These are phyloP conservation scores for Cladosporium cucumerinum DNA, from an alignment of 2,329 filamentous ascomycete genomes.

Conservation along the genomic window DNA sequence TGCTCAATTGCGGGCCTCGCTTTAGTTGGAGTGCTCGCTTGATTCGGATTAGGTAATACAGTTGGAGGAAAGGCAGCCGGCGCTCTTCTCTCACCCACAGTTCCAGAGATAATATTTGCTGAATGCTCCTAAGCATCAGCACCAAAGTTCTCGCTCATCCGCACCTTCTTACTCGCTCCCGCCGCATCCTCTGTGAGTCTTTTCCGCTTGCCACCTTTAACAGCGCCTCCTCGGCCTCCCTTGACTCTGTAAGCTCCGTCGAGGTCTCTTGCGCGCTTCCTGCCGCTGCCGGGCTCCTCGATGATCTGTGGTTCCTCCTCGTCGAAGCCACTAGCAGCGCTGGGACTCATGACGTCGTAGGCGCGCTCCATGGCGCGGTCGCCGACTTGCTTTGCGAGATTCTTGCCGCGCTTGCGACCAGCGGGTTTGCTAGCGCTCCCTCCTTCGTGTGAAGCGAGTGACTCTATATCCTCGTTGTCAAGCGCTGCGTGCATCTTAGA, in stretches of 20 bases:
- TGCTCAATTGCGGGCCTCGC: neutral
- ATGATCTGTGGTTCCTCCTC: constrained; percentile 38
- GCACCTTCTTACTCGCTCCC: constrained; percentile 23
- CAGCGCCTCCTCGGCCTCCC: constrained; percentile 42
- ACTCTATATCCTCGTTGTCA: constrained; percentile 57
- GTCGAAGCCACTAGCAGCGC: constrained; percentile 33
- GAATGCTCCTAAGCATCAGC: neutral
- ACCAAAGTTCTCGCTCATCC: constrained; percentile 19
- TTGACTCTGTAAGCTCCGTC: constrained; percentile 49
- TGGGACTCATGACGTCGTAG: constrained; percentile 33
- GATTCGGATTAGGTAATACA: neutral
- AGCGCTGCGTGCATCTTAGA: constrained; percentile 21
- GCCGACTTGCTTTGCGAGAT: constrained; percentile 36
- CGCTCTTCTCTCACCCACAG: neutral
- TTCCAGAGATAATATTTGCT: neutral
- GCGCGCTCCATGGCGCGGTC: constrained; percentile 35
- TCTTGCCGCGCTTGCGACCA: constrained; percentile 20
- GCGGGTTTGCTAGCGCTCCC: constrained; percentile 1
- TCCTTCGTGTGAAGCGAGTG: constrained; percentile 73
- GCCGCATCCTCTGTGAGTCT: constrained; percentile 21
- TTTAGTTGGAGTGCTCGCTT: neutral
- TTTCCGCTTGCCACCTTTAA: constrained; percentile 44
- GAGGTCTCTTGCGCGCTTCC: constrained; percentile 36
- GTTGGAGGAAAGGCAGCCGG: neutral
- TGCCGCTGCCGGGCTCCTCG: constrained; percentile 35